Base-by-base conservation (phyloP, 768 basidiomycete genomes). In the Macrolepiota fuliginosa region DNA sequence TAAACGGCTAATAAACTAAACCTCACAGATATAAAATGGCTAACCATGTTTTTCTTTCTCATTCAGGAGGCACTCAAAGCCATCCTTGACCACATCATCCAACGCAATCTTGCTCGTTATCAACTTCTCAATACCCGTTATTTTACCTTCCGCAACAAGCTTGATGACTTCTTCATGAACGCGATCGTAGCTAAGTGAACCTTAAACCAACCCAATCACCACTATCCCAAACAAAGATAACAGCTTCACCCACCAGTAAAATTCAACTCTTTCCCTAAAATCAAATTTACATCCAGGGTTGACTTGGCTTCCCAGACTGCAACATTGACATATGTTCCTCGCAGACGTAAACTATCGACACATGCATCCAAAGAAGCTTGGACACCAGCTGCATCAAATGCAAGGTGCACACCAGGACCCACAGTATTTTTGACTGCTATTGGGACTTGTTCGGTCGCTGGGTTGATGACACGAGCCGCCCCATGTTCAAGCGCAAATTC, bases 371-470 rank as follows among this genome's bases (percentile, higher is more conserved):
- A 57, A 47, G 74, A 72, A 13, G 69, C 68, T 63, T 80, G 77
- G 2, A 74, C 64, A 0, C 81, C 81, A 3, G 80, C 79, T 17
- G 80, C 79, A 49, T 83, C 82, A 64, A 81, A 81, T 3, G 73
- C 78, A 49, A 81, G 70, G 61, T 81, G 78, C 10, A 78, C 79
- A 25, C 81, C 81, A 2, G 64, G 45, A 12, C 70, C 70, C 35
- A 57, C 64, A 13, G 71, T 80, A 1, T 70, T 69, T 29, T 69
- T 62, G 22, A 69, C 53, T 5, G 72, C 69, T 0, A 66, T 68
- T 0, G 66, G 61, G 3, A 70, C 65, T 29, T 78, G 58, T 62
- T 76, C 70, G 17, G n/a, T 51, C 17, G 63, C 67, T 2, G 81
- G 80, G 54, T 81, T 72, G 64, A 77, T 65, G 4, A 72, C 72